Base-by-base conservation (phyloP, 164 flowering plant species). In the Warburgia ugandensis region DNA sequence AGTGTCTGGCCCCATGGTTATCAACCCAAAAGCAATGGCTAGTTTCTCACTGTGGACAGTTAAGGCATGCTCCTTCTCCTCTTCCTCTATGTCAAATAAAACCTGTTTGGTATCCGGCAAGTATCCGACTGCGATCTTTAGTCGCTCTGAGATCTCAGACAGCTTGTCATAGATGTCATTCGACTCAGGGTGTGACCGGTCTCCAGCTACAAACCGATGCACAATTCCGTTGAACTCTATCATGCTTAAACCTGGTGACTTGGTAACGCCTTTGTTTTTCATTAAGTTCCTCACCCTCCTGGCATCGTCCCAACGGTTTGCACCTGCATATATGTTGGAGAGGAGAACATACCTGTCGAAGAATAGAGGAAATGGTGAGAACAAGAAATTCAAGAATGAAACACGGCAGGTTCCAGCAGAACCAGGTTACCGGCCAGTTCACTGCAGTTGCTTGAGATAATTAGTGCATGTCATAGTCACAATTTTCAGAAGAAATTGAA, bases 31-130 rank as follows among this genome's bases (percentile, higher is more conserved):
- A 14, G 72, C 68, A 54, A 68, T 59, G n/a, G 72, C 72, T 19
- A 68, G 45, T 54, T 59, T 68, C 61, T 68, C 72, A 55, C 72
- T 68, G 39, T 68, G 72, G 29, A 63, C 53, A 1, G 58, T 44
- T 23, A 68, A 26, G 3, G 40, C 60, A 22, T 59, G 54, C 52
- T 63, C 72, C 29, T 68, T 68, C 54, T 68, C 72, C 48, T 68
- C 68, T 37, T 68, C 68, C 41, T 64, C 68, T 33, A 68, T 46
- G 35, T 64, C 68, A 29, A 63, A 41, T 23, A 68, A 56, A 14
- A 53, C 68, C 39, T 59, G 51, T 17, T 60, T 46, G 21, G 68
- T 64, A 56, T 64, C 58, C 21, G 72, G 72, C 19, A 23, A 36
- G 33, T 68, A 68, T 36, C 72, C 72, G 30, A 17, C 29, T 13